Base-by-base conservation (phyloP, 768 basidiomycete genomes). In the Pisolithus microcarpus region DNA sequence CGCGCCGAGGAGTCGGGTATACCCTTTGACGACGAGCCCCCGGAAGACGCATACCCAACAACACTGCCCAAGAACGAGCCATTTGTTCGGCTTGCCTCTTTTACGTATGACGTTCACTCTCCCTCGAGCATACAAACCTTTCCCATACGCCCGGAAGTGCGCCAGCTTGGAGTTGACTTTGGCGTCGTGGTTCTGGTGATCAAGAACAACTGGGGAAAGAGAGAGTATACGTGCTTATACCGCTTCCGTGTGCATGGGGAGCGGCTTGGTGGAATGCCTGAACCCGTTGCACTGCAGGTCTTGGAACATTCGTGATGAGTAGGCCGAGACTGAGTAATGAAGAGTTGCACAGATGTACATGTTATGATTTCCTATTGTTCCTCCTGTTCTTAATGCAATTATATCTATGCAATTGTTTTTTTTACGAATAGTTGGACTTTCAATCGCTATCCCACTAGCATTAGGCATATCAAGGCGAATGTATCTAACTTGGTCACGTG, bases 141-240 rank as follows among this genome's bases (percentile, higher is more conserved):
- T 74, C 74, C 82, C n/a, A 80, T 89, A 18, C 75, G 77, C 1
- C 69, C 75, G 50, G 84, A 85, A 49, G 75, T 94, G 34, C 74
- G 70, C 51, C 79, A 79, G 7, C 74, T 93, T 7, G 84, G 77
- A 7, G 70, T 96, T 38, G 91, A 93, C 65, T 86, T 95, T 59
- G 89, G 89, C 2, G 72, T 95, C 48, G 87, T 97, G 24, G 81
- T 85, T 53, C 73, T 96, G 62, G 72, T 80, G 55, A 73, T 98
- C 58, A 75, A 81, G 68, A 86, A 73, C 62, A 98, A 97, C 63
- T 97, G 92, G 85, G 95, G 94, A 38, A 73, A 75, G 66, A 74
- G 76, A 6, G 82, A 85, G 51, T 90, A 78, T 63, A 96, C 94
- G 0, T 98, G 95, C 67, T 67, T 98, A 37, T 98, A 92, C 68